These are phyloP conservation scores for Pseudocercospora cruenta DNA, from an alignment of 2,329 filamentous ascomycete species.

Conservation along the genomic window DNA sequence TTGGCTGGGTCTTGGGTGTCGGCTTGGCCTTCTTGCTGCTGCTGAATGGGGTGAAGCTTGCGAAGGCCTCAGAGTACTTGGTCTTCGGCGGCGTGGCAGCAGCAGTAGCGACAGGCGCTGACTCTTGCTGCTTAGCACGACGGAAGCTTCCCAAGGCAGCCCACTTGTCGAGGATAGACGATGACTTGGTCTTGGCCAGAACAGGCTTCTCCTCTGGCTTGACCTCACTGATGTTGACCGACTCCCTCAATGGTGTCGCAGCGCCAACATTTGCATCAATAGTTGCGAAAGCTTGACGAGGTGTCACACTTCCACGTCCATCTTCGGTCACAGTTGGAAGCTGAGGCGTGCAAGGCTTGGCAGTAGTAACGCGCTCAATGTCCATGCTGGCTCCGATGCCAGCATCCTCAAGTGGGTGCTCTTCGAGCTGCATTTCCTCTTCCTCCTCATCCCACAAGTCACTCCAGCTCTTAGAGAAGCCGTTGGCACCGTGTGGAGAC, in stretches of 20 bases:
- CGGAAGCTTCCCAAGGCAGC: slow-evolving; percentile 82
- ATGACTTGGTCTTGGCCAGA: slow-evolving; percentile 64
- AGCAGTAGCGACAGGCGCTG: slow-evolving; percentile 38
- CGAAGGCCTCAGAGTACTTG: slow-evolving; percentile 39
- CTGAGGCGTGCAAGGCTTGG: slow-evolving; percentile 62
- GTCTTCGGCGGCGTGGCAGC: slow-evolving; percentile 41
- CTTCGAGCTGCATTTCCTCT: slow-evolving; percentile 69
- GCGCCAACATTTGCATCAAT: slow-evolving; percentile 54
- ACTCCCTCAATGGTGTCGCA: slow-evolving; percentile 32
- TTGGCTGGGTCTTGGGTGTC: slow-evolving; percentile 29
- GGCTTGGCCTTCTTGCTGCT: slow-evolving; percentile 40
- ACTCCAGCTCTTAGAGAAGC: slow-evolving; percentile 97
- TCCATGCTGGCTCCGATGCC: slow-evolving; percentile 40
- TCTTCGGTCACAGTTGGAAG: slow-evolving; percentile 50
- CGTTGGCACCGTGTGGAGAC: slow-evolving; percentile 42
- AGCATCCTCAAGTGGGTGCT: slow-evolving; percentile 42
- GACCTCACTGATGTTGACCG: neutral
- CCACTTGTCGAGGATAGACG: slow-evolving; percentile 77
- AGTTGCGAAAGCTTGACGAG: slow-evolving; percentile 58
- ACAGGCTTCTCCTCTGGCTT: slow-evolving; percentile 43
- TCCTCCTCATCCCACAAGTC: slow-evolving; percentile 98
- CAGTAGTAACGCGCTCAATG: slow-evolving; percentile 44
- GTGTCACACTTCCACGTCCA: slow-evolving; percentile 51
- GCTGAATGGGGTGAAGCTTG: slow-evolving; percentile 37
- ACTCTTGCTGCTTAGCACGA: slow-evolving; percentile 63